phyloP scores from a whole-genome alignment of 208 protist species.

The Leishmania martiniquensis region DNA sequence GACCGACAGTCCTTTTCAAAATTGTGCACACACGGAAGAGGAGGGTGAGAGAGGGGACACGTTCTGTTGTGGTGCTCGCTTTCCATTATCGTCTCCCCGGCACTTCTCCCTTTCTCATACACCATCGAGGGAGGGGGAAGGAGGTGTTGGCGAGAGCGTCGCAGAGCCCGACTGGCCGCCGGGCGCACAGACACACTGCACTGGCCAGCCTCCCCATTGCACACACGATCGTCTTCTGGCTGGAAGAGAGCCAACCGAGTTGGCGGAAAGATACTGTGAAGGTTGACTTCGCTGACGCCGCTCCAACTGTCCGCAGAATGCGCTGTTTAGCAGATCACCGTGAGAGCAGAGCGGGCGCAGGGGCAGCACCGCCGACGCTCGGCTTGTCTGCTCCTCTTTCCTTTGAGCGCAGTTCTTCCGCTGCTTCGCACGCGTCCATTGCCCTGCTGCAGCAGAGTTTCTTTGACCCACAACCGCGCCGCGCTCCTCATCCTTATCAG shows the following conservation, averaged over 20 bases:
- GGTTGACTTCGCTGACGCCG: not conserved
- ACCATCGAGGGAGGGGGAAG: not conserved
- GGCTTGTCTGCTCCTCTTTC: not conserved
- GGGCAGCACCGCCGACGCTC: not conserved
- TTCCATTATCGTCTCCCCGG: not conserved
- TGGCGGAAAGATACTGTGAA: not conserved
- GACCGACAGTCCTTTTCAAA: not conserved
- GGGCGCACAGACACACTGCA: not conserved
- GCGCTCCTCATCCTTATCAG: not conserved
- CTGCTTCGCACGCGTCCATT: conserved; percentile 17
- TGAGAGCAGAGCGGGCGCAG: not conserved
- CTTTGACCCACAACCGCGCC: conserved; percentile 11
- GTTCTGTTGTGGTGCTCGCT: not conserved
- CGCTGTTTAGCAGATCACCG: not conserved
- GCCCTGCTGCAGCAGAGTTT: conserved; percentile 33
- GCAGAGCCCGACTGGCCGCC: not conserved
- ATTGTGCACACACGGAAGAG: not conserved
- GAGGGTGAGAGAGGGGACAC: not conserved
- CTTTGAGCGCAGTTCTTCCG: conserved; percentile 3
- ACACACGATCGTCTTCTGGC: not conserved
- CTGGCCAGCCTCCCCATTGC: not conserved
- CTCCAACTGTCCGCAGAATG: not conserved
- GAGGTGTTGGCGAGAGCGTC: not conserved
- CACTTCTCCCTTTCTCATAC: not conserved
- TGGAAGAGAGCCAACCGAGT: not conserved